phyloP scores from a whole-genome alignment of 2,329 filamentous ascomycete genomes.

The Aspergillus oerlinghausenensis region DNA sequence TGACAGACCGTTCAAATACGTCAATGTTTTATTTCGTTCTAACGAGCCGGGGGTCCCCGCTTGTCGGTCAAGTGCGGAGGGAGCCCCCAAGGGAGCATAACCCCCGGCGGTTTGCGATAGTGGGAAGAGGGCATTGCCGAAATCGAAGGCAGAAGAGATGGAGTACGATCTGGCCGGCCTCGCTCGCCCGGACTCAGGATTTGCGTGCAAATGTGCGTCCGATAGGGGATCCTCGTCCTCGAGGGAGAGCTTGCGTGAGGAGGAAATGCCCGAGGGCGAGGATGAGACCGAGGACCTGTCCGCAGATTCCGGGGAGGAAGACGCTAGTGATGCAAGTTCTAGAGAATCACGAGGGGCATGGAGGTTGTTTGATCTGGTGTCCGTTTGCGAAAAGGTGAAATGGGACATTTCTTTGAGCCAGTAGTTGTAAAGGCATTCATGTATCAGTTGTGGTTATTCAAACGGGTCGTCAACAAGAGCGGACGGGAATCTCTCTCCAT shows the following conservation, averaged over 20 bases:
- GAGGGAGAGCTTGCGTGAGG: slow-evolving; percentile 85
- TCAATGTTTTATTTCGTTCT: slow-evolving; percentile 93
- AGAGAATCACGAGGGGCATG: slow-evolving; percentile 74
- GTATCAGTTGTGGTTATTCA: background rate
- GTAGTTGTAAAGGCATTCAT: background rate
- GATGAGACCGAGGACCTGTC: slow-evolving; percentile 67
- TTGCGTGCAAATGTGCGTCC: slow-evolving; percentile 46
- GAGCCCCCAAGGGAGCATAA: slow-evolving; percentile 81
- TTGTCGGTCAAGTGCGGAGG: slow-evolving; percentile 55
- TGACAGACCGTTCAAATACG: slow-evolving; percentile 87
- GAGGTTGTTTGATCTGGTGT: slow-evolving; percentile 23
- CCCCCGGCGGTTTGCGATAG: slow-evolving; percentile 75
- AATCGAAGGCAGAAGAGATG: slow-evolving; percentile 90
- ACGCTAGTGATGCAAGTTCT: slow-evolving; percentile 91
- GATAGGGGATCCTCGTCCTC: slow-evolving; percentile 77
- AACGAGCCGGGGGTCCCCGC: slow-evolving; percentile 68
- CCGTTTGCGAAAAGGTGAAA: slow-evolving; percentile 25
- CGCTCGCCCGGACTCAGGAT: slow-evolving; percentile 45
- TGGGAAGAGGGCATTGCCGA: slow-evolving; percentile 87
- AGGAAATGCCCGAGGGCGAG: slow-evolving; percentile 77
- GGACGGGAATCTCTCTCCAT: background rate
- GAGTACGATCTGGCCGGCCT: slow-evolving; percentile 70
- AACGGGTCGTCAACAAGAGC: background rate
- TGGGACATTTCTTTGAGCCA: slow-evolving; percentile 25
- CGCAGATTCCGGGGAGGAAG: slow-evolving; percentile 64